phyloP scores from a whole-genome alignment of 2,329 filamentous ascomycete genomes.

The Trichoderma gracile region DNA sequence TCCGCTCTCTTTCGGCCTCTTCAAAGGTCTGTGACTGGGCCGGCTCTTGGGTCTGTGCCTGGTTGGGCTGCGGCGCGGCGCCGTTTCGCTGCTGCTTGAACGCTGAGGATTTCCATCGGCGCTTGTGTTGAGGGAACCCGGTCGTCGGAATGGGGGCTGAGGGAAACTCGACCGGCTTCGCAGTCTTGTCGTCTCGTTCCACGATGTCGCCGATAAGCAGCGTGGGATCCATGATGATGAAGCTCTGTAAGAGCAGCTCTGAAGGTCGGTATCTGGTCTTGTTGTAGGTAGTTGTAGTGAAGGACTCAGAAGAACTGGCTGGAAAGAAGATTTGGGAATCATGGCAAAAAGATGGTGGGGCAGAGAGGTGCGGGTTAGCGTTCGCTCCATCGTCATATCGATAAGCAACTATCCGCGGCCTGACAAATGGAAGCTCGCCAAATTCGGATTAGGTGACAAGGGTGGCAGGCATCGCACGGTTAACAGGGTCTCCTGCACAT shows the following conservation, averaged over 20 bases:
- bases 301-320: not conserved
- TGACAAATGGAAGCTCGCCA: not conserved
- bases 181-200: conserved; percentile 65
- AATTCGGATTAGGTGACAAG: not conserved
- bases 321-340: not conserved
- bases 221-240: conserved; percentile 40
- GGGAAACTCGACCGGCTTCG: conserved; percentile 63
- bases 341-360: conserved; percentile 19
- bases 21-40: conserved; percentile 35
- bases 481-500: not conserved
- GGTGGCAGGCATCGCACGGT: not conserved
- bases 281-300: not conserved
- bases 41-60: not conserved
- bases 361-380: not conserved
- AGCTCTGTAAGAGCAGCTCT: not conserved
- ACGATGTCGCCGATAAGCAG: conserved; percentile 74
- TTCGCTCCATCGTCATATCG: conserved; percentile 8
- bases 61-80: conserved; percentile 3
- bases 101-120: conserved; percentile 68
- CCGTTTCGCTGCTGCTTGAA: conserved; percentile 66
- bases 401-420: conserved; percentile 10
- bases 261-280: not conserved
- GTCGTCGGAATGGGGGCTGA: conserved; percentile 49
- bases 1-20: conserved; percentile 65
- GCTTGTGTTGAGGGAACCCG: conserved; percentile 89